Percentiles rank a stretch among this genome's conserved stretches.
These are phyloP conservation scores for Margaritispora aquatica DNA, from an alignment of 495 filamentous ascomycete species.

Conservation along the genomic window DNA sequence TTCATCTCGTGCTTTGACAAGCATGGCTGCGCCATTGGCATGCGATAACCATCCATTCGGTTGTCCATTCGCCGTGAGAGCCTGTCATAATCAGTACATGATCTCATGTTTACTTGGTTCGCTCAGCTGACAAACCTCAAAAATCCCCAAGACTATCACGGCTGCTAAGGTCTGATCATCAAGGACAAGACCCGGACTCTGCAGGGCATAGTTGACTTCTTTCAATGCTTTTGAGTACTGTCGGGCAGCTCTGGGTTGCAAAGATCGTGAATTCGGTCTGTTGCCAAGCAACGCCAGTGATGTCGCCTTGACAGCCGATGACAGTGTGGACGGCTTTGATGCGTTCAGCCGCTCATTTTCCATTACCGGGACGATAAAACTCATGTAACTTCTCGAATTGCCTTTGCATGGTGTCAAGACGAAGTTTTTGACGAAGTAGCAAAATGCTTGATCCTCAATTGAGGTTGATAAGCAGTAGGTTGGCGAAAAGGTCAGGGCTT, in stretches of 20 bases:
- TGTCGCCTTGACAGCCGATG: not conserved
- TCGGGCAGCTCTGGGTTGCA: not conserved
- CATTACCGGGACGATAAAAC: not conserved
- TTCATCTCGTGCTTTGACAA: not conserved
- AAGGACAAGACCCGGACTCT: not conserved
- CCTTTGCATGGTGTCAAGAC: constrained; percentile 40
- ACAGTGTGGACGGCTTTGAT: not conserved
- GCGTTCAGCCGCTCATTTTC: not conserved
- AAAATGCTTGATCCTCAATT: constrained; percentile 43
- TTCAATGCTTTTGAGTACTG: not conserved
- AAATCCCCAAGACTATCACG: not conserved
- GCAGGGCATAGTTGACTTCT: not conserved
- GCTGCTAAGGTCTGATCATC: not conserved
- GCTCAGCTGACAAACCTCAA: constrained; percentile 8
- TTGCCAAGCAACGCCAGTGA: not conserved
- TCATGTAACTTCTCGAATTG: constrained; percentile 9
- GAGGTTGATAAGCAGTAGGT: constrained; percentile 22
- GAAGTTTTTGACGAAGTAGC: constrained; percentile 50
- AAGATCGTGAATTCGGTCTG: not conserved
- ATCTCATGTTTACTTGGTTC: not conserved
- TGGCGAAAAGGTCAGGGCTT: not conserved
- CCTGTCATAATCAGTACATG: not conserved
- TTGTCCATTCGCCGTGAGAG: not conserved
- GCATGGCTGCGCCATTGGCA: not conserved
- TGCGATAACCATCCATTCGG: not conserved